A percentile compares a stretch with the other conserved stretches of the same genome.
Evolutionary conservation across 495 filamentous ascomycete genomes (phyloP).

Genomic region (Acidomyces sp.): DNA sequence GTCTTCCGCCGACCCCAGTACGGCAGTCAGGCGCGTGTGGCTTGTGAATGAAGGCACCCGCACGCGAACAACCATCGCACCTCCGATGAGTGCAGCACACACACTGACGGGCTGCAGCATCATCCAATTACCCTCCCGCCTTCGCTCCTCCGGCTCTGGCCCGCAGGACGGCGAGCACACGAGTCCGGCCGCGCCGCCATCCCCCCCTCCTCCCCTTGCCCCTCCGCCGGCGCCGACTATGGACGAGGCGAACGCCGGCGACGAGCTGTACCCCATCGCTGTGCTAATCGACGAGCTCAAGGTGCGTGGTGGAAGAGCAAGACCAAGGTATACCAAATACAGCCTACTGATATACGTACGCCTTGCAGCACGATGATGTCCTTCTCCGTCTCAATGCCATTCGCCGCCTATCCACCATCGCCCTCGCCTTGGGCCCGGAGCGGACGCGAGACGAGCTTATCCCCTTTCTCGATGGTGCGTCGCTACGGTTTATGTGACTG

Average conservation of each 20-base stretch:
- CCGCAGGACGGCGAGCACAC: not conserved
- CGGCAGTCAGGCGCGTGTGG: no score
- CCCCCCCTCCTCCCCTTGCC: conserved; percentile 8
- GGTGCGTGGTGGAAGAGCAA: conserved; percentile 40
- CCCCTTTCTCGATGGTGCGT: conserved; percentile 90
- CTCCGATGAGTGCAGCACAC: no score
- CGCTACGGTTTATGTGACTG: conserved; percentile 5
- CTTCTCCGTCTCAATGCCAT: conserved; percentile 95
- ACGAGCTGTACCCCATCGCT: conserved; percentile 98
- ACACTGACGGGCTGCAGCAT: no score
- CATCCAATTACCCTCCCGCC: not conserved
- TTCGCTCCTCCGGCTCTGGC: conserved; percentile 4
- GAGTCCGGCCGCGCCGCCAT: conserved; percentile 8
- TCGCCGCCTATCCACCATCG: conserved; percentile 93
- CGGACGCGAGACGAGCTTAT: conserved; percentile 95
- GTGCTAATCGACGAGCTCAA: conserved; percentile 99
- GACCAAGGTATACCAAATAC: not conserved
- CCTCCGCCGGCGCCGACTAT: conserved; percentile 29
- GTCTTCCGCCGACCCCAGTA: no score
- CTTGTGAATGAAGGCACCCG: no score
- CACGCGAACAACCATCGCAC: no score
- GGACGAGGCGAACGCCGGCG: conserved; percentile 64
- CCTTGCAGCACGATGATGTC: conserved; percentile 86
- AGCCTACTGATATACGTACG: conserved; percentile 12
- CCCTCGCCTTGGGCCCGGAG: conserved; percentile 85